These are phyloP conservation scores for Yamadazyma spencermartinsiae DNA, from an alignment of 1,139 yeast species.

Conservation along the genomic window DNA sequence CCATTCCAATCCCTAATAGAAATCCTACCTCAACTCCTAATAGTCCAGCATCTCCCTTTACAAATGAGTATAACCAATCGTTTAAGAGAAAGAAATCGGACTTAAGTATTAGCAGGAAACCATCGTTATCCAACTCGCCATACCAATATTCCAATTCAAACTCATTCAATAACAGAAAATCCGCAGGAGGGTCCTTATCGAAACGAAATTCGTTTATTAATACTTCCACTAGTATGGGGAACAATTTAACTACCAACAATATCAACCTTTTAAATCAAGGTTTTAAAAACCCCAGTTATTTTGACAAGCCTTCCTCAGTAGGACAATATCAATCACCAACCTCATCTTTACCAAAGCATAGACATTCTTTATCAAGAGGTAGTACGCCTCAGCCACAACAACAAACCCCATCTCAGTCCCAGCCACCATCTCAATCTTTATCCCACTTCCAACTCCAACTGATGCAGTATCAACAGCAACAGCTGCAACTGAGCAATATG, in stretches of 20 bases:
- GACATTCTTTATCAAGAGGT: constrained; percentile 9
- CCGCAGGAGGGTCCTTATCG: constrained; percentile 13
- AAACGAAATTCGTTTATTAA: constrained; percentile 21
- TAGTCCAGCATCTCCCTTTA: constrained; percentile 26
- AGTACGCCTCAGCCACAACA: constrained; percentile 4
- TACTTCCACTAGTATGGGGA: constrained; percentile 13
- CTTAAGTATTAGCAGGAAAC: constrained; percentile 20
- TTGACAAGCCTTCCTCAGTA: constrained; percentile 21
- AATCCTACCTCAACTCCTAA: constrained; percentile 14
- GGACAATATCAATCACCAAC: constrained; percentile 5
- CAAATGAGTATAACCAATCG: constrained; percentile 27
- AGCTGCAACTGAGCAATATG: constrained; percentile 1
- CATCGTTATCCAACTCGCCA: constrained; percentile 18
- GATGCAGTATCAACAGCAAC: neutral
- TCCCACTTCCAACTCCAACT: constrained; percentile 1
- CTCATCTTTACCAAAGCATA: constrained; percentile 13
- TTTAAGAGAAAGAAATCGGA: constrained; percentile 48
- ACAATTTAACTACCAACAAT: constrained; percentile 18
- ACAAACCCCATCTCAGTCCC: neutral
- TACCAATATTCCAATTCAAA: constrained; percentile 12
- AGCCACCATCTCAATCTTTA: neutral
- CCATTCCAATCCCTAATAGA: constrained; percentile 30
- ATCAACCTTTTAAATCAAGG: constrained; percentile 27
- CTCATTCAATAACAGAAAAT: constrained; percentile 14
- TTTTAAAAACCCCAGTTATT: constrained; percentile 25